Evolutionary conservation across 176 grass and related monocot genomes (phyloP).

Genomic region (Elaeis guineensis): DNA sequence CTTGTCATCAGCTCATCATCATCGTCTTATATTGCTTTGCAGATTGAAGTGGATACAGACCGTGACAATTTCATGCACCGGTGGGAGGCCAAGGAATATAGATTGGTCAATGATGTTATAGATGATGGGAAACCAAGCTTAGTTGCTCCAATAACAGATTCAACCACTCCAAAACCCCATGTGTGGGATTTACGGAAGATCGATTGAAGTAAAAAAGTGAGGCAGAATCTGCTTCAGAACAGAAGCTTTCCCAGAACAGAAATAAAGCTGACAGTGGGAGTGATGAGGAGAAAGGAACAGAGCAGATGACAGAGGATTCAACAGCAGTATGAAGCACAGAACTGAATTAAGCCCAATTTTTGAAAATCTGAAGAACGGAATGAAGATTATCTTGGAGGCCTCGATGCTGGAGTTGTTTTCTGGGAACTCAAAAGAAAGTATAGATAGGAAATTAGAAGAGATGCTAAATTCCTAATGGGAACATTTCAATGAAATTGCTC

Average conservation of each 20-base stretch:
- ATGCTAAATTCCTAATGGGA: too few relatives aligned
- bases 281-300: slow-evolving; percentile 16
- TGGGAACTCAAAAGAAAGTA: too few relatives aligned
- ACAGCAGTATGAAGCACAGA: not conserved
- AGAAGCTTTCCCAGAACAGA: slow-evolving; percentile 41
- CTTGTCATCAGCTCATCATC: slow-evolving; percentile 6
- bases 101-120: slow-evolving; percentile 60
- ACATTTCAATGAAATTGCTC: too few relatives aligned
- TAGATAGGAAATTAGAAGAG: too few relatives aligned
- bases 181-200: slow-evolving; percentile 68
- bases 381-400: too few relatives aligned
- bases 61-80: slow-evolving; percentile 92
- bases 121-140: slow-evolving; percentile 70
- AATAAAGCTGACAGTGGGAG: slow-evolving; percentile 13
- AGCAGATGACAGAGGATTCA: slow-evolving; percentile 33
- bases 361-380: too few relatives aligned
- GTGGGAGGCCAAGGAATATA: slow-evolving; percentile 94
- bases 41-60: slow-evolving; percentile 72
- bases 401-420: too few relatives aligned
- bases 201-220: slow-evolving; percentile 46
- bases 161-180: slow-evolving; percentile 57
- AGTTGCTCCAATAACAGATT: slow-evolving; percentile 60
- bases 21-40: slow-evolving; percentile 17
- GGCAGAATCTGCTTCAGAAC: slow-evolving; percentile 56
- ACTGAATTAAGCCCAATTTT: too few relatives aligned